phyloP scores from a whole-genome alignment of 1,139 yeast species.

The Yamadazyma diddensiae region DNA sequence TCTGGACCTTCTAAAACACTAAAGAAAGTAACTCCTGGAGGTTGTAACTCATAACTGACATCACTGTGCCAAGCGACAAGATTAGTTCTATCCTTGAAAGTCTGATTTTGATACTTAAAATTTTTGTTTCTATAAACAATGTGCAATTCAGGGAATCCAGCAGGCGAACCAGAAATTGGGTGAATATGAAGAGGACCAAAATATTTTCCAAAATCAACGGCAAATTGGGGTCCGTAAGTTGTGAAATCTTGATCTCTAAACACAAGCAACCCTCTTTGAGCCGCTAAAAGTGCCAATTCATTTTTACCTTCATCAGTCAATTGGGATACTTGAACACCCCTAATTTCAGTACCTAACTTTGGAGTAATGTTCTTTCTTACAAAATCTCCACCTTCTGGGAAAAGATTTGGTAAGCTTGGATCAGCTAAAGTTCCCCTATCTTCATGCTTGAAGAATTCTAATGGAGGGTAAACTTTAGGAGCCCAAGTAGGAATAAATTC shows the following conservation, averaged over 20 bases:
- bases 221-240: conserved; percentile 51
- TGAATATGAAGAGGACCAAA: conserved; percentile 72
- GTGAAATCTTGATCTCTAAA: conserved; percentile 67
- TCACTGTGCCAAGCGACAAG: conserved; percentile 62
- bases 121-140: conserved; percentile 55
- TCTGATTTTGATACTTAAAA: conserved; percentile 9
- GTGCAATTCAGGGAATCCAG: conserved; percentile 57
- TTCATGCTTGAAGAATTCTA: conserved; percentile 44
- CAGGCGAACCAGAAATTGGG: conserved; percentile 72
- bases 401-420: conserved; percentile 48
- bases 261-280: conserved; percentile 65
- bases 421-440: conserved; percentile 62
- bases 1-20: conserved; percentile 60
- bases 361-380: conserved; percentile 50
- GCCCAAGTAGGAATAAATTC: conserved; percentile 54
- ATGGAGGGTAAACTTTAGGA: conserved; percentile 42
- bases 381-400: conserved; percentile 31
- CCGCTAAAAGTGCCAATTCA: conserved; percentile 63
- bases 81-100: conserved; percentile 27
- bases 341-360: conserved; percentile 62
- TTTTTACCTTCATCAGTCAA: no score
- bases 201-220: conserved; percentile 54
- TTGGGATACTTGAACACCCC: no score
- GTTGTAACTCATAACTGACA: conserved; percentile 67
- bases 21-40: conserved; percentile 65